Base-by-base conservation (phyloP, 345 rosid genomes). In the Boechera divaricarpa region DNA sequence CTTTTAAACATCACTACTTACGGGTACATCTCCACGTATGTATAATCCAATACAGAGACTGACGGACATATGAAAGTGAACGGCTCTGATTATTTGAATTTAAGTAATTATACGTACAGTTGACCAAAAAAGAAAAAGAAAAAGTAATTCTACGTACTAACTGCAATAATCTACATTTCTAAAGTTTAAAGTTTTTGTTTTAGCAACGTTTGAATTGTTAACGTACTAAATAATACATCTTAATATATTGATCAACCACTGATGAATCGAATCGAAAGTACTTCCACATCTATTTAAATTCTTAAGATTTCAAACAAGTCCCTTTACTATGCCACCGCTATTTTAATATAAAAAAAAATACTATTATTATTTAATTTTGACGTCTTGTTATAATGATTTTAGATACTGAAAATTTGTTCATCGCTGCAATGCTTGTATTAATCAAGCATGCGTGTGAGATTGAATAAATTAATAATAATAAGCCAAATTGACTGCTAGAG, bases 361-460 rank as follows among this genome's bases (percentile, higher is more conserved):
- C 5, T 54, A 12, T 2, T 10, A 54, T 2, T 2, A 28, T 44
- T 13, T 8, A 26, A 0, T 69, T 69, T 44, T 70, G 66, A 58
- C 49, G 48, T 24, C 29, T 32, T 31, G 26, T 54, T 39, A 9
- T 9, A 31, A 44, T 55, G 26, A 33, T 36, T 24, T 45, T 33
- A 45, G 47, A 24, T 65, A 36, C 28, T 58, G 54, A 11, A 16
- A 15, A 4, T 28, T 52, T 60, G 56, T 74, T 24, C 16, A 52
- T 29, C 48, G 44, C 29, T 61, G 38, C 74, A 53, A 31, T 32
- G 57, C 24, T 76, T 39, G 70, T 61, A 61, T 32, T 8, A 24
- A 16, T 61, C 64, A 76, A 41, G 70, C 75, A 69, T 69, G 63
- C 80, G 74, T 76, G 57, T 61, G 80, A 24, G 56, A 60, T 41